Evolutionary conservation across 257 asterid genomes (phyloP).

Genomic region (Ilex aquifolium): DNA sequence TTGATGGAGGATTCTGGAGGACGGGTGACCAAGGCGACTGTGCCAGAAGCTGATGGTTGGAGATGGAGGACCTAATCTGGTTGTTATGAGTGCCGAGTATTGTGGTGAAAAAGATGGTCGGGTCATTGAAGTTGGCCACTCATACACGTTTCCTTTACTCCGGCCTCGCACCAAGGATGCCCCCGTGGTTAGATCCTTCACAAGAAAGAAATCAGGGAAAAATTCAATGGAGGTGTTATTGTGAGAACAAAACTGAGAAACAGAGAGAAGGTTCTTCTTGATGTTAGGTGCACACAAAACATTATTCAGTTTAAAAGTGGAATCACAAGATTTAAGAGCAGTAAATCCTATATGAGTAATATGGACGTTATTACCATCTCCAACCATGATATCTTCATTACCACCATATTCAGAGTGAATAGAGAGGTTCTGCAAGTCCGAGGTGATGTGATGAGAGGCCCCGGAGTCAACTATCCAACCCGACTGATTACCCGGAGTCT

Average conservation of each 20-base stretch:
- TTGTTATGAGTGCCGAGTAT: not conserved
- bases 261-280: not conserved
- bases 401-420: not conserved
- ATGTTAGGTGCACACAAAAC: too few species aligned
- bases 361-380: too few species aligned
- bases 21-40: too few species aligned
- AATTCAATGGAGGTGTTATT: not conserved
- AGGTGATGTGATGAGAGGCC: too few species aligned
- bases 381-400: too few species aligned
- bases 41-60: not conserved
- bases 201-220: not conserved
- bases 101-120: not conserved
- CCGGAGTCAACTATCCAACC: too few species aligned
- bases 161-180: too few species aligned
- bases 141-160: too few species aligned
- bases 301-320: not conserved
- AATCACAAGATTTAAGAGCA: not conserved
- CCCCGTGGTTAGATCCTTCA: not conserved
- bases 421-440: not conserved
- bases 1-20: not conserved
- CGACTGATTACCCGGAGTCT: not conserved
- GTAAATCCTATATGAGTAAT: too few species aligned
- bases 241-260: not conserved
- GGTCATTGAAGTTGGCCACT: not conserved
- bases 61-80: not conserved